Evolutionary conservation across 1,284 basidiomycete genomes (phyloP).

Genomic region (Microbotryum scabiosae): DNA sequence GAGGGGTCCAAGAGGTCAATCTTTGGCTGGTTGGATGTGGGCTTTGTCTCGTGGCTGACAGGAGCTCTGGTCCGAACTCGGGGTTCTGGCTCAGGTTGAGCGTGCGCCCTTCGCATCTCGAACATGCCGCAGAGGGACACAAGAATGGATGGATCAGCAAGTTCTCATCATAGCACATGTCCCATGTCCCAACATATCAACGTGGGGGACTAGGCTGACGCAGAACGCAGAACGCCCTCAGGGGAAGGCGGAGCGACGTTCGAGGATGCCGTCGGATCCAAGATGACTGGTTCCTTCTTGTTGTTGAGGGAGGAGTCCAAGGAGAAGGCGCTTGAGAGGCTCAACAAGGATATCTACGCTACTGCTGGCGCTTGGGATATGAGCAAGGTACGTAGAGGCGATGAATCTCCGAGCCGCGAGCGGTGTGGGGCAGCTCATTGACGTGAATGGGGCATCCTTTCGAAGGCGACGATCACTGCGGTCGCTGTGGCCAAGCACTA

Average conservation of each 20-base stretch:
- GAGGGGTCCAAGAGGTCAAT: conserved; percentile 18
- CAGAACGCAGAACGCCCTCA: not conserved
- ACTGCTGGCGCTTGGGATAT: conserved; percentile 22
- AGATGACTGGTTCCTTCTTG: conserved; percentile 26
- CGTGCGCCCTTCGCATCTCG: conserved; percentile 18
- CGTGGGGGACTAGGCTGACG: not conserved
- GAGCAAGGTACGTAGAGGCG: conserved; percentile 17
- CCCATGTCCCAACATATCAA: too few species aligned
- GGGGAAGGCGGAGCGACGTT: conserved; percentile 25
- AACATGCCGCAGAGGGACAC: conserved; percentile 14
- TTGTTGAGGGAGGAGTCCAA: conserved; percentile 15
- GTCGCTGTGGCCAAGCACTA: conserved; percentile 25
- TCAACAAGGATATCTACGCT: conserved; percentile 20
- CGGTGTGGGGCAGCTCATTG: not conserved
- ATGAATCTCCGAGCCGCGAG: not conserved
- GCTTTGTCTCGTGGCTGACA: too few species aligned
- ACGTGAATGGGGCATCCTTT: not conserved
- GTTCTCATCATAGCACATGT: not conserved
- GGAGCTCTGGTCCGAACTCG: too few species aligned
- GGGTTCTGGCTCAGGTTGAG: conserved; percentile 8
- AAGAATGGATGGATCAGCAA: conserved; percentile 21
- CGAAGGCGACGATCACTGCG: conserved; percentile 14
- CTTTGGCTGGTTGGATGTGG: too few species aligned
- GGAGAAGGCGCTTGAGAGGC: conserved; percentile 14
- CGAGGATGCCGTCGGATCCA: conserved; percentile 10